Evolutionary conservation across 2,329 filamentous ascomycete genomes (phyloP).

Genomic region (Paraphoma sp.): DNA sequence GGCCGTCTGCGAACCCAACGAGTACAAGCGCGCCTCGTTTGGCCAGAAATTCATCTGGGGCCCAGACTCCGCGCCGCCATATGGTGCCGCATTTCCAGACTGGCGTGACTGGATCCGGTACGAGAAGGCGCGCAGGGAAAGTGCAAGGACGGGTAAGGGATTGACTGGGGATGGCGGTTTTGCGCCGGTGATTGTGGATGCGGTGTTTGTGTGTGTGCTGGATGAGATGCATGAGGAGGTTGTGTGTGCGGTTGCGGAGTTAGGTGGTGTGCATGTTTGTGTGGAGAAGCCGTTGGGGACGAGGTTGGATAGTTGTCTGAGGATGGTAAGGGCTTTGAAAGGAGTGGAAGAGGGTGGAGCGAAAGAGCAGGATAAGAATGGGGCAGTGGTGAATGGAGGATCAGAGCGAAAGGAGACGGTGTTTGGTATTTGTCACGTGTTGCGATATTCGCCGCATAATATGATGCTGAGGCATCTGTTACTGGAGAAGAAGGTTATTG

Average conservation of each 20-base stretch:
- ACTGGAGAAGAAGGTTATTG: conserved; percentile 76
- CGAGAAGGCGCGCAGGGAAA: conserved; percentile 68
- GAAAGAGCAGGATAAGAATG: no score
- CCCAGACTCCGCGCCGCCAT: conserved; percentile 47
- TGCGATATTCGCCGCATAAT: conserved; percentile 93
- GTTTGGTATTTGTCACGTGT: conserved; percentile 92
- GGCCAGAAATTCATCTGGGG: conserved; percentile 78
- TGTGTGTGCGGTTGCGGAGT: conserved; percentile 72
- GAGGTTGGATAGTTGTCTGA: conserved; percentile 76
- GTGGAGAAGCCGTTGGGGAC: conserved; percentile 95
- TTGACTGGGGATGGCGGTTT: conserved; percentile 28
- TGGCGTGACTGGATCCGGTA: conserved; percentile 81
- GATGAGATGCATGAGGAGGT: conserved; percentile 90
- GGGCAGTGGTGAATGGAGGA: conserved; percentile 19
- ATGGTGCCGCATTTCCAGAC: conserved; percentile 72
- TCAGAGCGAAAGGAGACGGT: conserved; percentile 57
- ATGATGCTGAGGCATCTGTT: conserved; percentile 81
- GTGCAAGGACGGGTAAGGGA: conserved; percentile 33
- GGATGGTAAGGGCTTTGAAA: conserved; percentile 69
- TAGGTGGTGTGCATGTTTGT: conserved; percentile 78
- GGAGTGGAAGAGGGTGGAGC: conserved; percentile 23
- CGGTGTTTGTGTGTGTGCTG: conserved; percentile 75
- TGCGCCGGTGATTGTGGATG: conserved; percentile 50
- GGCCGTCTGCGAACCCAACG: conserved; percentile 81
- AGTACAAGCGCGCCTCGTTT: conserved; percentile 76